Evolutionary conservation across 805 yeast species (phyloP).

Genomic region (Sugiyamaella lignohabitans): DNA sequence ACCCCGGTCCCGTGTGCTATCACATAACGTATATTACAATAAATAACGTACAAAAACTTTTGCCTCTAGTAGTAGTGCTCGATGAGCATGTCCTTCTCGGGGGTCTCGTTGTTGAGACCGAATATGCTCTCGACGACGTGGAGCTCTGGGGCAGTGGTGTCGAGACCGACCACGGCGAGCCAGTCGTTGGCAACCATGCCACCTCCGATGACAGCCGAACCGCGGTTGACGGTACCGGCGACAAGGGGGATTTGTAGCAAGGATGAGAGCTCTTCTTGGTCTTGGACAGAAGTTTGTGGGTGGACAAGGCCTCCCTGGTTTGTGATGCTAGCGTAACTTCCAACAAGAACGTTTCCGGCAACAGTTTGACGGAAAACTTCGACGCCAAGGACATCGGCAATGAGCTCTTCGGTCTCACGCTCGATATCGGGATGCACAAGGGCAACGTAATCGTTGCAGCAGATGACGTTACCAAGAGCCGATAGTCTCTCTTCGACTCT

Average conservation of each 20-base stretch:
- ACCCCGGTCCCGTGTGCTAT: no score
- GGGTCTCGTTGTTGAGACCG: slow-evolving; percentile 36
- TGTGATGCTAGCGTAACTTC: slow-evolving; percentile 89
- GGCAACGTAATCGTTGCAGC: slow-evolving; percentile 98
- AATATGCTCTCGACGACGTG: slow-evolving; percentile 95
- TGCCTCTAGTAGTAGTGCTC: slow-evolving; percentile 32
- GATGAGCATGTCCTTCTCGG: slow-evolving; percentile 35
- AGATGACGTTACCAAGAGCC: slow-evolving; percentile 95
- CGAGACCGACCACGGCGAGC: slow-evolving; percentile 94
- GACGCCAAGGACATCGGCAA: slow-evolving; percentile 96
- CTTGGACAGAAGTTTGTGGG: slow-evolving; percentile 95
- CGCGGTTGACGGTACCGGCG: slow-evolving; percentile 98
- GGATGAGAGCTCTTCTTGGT: slow-evolving; percentile 95
- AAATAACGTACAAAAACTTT: background rate
- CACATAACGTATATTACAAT: slow-evolving; percentile 2
- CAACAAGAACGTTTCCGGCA: slow-evolving; percentile 96
- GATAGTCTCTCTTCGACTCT: slow-evolving; percentile 96
- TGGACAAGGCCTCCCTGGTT: slow-evolving; percentile 98
- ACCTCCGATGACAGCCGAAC: slow-evolving; percentile 96
- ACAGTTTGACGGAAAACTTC: slow-evolving; percentile 99
- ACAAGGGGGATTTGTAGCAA: slow-evolving; percentile 94
- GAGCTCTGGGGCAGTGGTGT: slow-evolving; percentile 97
- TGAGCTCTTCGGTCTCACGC: slow-evolving; percentile 97
- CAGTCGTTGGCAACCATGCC: slow-evolving; percentile 99
- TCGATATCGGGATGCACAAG: slow-evolving; percentile 98